These are phyloP conservation scores for Sporothrix globosa DNA, from an alignment of 2,329 filamentous ascomycete species.

Conservation along the genomic window DNA sequence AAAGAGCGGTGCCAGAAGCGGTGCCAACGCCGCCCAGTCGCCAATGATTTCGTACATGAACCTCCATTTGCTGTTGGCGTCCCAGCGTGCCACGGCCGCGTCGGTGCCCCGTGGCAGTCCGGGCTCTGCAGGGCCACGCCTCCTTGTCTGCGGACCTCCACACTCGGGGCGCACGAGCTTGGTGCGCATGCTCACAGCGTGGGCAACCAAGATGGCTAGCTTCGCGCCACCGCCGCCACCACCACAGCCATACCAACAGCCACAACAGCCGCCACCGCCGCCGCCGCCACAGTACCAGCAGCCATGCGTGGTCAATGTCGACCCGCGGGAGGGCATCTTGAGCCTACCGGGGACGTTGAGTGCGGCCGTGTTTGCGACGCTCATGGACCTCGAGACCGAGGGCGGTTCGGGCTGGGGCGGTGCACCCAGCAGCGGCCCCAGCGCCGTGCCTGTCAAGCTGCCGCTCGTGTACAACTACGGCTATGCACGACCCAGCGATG, in stretches of 20 bases:
- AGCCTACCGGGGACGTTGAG: conserved; percentile 80
- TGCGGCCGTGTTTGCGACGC: conserved; percentile 81
- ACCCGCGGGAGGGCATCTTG: conserved; percentile 78
- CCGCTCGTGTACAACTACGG: conserved; percentile 92
- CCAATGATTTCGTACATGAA: conserved; percentile 81
- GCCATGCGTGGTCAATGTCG: conserved; percentile 81
- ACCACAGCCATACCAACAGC: background rate
- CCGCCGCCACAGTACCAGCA: conserved; percentile 50
- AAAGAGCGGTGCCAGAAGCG: conserved; percentile 43
- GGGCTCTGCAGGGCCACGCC: conserved; percentile 69
- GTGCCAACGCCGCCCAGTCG: conserved; percentile 49
- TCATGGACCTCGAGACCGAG: conserved; percentile 78
- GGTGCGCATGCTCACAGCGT: conserved; percentile 74
- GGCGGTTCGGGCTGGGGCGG: conserved; percentile 80
- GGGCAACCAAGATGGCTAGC: conserved; percentile 68
- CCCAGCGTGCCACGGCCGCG: conserved; percentile 65
- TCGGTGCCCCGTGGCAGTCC: conserved; percentile 44
- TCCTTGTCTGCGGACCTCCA: conserved; percentile 79
- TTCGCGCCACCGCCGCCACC: background rate
- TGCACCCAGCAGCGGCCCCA: conserved; percentile 88
- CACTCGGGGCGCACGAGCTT: conserved; percentile 83
- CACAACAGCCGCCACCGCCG: background rate
- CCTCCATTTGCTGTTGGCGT: conserved; percentile 82
- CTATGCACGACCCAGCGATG: conserved; percentile 70
- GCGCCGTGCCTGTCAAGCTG: conserved; percentile 84